Evolutionary conservation across 331 rosid genomes (phyloP), one percentile per base, ranked within the genome.

Genomic region (Prunus yedoensis): DNA sequence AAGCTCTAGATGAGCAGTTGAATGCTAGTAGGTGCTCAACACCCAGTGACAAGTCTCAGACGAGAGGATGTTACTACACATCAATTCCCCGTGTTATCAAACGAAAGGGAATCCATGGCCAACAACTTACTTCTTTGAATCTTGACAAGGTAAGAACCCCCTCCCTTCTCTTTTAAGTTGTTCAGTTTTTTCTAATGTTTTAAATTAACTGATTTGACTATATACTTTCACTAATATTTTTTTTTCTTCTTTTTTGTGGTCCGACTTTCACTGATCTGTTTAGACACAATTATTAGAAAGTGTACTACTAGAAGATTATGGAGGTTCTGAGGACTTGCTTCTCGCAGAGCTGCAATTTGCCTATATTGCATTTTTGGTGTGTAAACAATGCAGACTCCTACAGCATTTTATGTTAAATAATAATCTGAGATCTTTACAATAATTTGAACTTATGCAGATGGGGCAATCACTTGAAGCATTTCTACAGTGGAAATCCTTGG

Each of bases 381-480:
- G 43, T 38, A 38, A 38, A 38, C 43, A 64, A 59, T 51, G 20
- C 32, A 28, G 28, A 38, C 56, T 56, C 18, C 17, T 8, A 15
- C 66, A 25, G 20, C 25, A 16, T 28, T 62, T 2, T 54, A 67
- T 66, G 46, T 49, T 63, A 47, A 28, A 62, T 17, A 20, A 62
- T 65, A 3, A 16, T 68, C 35, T 74, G 47, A 30, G 61, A 75
- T 71, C 73, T 53, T 66, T 38, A 47, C 81, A 69, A 79, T 68
- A 73, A 74, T 65, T 66, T 73, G 80, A 66, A 49, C 74, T 60
- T 64, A 9, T 77, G 84, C 84, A 94, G 98, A 91, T 94, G 98
- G 98, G 97, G 50, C 98, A 94, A 73, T 94, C 98, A 3, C 91
- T 94, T 53, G 93, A 91, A 89, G 97, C 94, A 75, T 94, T 94